Evolutionary conservation across 1,139 yeast species (phyloP), one percentile per base, ranked within the genome.

Genomic region (Pichia sp.): DNA sequence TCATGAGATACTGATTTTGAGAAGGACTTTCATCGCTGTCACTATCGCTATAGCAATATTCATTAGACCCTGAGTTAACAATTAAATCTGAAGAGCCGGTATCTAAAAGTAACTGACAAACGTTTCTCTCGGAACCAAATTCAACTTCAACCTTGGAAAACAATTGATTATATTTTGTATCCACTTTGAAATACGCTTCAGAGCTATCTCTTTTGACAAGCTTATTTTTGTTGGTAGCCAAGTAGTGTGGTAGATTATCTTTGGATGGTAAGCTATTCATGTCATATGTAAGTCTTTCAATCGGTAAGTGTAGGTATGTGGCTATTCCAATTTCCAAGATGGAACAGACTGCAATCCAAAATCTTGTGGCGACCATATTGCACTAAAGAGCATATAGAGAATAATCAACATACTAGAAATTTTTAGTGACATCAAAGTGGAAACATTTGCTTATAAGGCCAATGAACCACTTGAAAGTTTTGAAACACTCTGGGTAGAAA

Each of bases 31-130:
- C 32, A 17, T 15, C 20, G 11, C 11, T 12, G 12, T 9, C 10
- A 9, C 26, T 17, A 22, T 41, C 39, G 8, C 19, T 17, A 10
- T 30, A 8, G 28, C 48, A 47, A 3, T 23, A 18, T 5, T 5
- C 7, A 32, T 46, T 48, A n/a, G 35, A 20, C 1, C 12, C 18
- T 9, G 42, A 34, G 19, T 43, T 46, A 3, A 77, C 72, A 83
- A 84, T 77, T 46, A 77, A 60, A 54, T 79, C 85, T 5, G 80
- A 65, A 7, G 82, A 76, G 0, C 83, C 84, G 8, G 84, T 76
- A 54, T 79, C 85, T 32, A 79, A 56, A 44, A 74, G 59, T 3
- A 77, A 73, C 8, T 63, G 60, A 24, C 78, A 68, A 10, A 61
- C 55, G 47, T 74, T 75, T 0, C 64, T 57, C 4, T 76, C 69